A percentile compares a stretch with the other conserved stretches of the same genome.
These are phyloP conservation scores for Pluteus cervinus DNA, from an alignment of 768 basidiomycete genomes.

Conservation along the genomic window DNA sequence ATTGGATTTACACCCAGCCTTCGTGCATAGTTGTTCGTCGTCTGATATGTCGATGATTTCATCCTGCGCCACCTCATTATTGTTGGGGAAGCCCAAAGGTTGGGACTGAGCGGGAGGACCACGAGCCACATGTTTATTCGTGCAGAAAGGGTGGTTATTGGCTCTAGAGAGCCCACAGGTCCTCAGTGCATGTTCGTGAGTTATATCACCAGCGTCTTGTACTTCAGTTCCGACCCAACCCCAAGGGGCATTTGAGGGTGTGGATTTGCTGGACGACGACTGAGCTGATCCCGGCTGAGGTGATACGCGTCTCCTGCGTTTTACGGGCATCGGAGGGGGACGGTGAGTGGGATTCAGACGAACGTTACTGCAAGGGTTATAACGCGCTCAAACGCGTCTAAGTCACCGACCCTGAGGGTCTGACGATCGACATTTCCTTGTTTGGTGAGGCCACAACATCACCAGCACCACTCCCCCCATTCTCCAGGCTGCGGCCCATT, in stretches of 20 bases:
- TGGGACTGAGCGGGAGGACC: slow-evolving; percentile 8
- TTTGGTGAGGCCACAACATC: too few relatives aligned
- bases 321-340: slow-evolving; percentile 51
- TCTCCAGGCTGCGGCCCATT: too few relatives aligned
- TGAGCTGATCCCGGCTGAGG: slow-evolving; percentile 34
- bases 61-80: slow-evolving; percentile 51
- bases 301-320: slow-evolving; percentile 52
- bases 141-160: slow-evolving; percentile 48
- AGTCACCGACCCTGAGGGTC: too few relatives aligned
- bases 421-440: too few relatives aligned
- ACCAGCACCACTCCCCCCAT: too few relatives aligned
- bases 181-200: slow-evolving; percentile 55
- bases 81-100: too few relatives aligned
- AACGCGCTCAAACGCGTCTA: too few relatives aligned
- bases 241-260: slow-evolving; percentile 59
- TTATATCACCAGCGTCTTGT: slow-evolving; percentile 49
- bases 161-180: slow-evolving; percentile 61
- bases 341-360: too few relatives aligned
- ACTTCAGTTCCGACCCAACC: slow-evolving; percentile 75
- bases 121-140: slow-evolving; percentile 41
- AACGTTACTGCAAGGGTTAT: too few relatives aligned
- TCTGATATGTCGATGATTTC: slow-evolving; percentile 70
- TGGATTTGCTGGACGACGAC: slow-evolving; percentile 53
- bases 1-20: slow-evolving; percentile 65
- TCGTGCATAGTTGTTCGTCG: slow-evolving; percentile 48